phyloP scores from a whole-genome alignment of 306 rosid species.

The Acacia crassicarpa region DNA sequence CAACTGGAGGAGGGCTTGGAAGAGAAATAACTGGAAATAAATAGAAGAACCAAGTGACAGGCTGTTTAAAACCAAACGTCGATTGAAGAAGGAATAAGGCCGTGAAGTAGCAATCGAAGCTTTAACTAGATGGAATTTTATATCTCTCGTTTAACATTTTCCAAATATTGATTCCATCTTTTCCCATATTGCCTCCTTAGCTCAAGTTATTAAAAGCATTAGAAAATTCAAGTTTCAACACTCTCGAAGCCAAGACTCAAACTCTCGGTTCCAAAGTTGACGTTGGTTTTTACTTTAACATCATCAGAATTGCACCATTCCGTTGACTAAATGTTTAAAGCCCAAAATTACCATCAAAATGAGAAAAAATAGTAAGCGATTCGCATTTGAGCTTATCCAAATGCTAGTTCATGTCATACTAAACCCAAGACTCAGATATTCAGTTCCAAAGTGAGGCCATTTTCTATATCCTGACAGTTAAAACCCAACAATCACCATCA shows the following conservation, averaged over 20 bases:
- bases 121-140: neutral
- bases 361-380: neutral
- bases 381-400: neutral
- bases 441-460: neutral
- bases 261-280: neutral
- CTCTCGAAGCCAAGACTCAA: neutral
- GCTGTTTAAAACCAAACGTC: neutral
- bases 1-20: neutral
- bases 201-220: constrained; percentile 3
- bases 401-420: neutral
- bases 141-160: constrained; percentile 1
- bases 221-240: neutral
- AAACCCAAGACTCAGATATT: neutral
- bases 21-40: neutral
- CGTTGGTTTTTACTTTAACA: neutral
- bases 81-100: constrained; percentile 7
- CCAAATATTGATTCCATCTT: neutral
- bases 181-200: neutral
- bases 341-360: neutral
- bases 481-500: neutral
- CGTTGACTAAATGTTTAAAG: neutral
- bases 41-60: neutral
- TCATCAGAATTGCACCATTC: neutral
- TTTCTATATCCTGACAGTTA: neutral
- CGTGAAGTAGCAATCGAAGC: neutral